phyloP scores from a whole-genome alignment of 2,329 filamentous ascomycete genomes.

The Diaporthe aspalathi region DNA sequence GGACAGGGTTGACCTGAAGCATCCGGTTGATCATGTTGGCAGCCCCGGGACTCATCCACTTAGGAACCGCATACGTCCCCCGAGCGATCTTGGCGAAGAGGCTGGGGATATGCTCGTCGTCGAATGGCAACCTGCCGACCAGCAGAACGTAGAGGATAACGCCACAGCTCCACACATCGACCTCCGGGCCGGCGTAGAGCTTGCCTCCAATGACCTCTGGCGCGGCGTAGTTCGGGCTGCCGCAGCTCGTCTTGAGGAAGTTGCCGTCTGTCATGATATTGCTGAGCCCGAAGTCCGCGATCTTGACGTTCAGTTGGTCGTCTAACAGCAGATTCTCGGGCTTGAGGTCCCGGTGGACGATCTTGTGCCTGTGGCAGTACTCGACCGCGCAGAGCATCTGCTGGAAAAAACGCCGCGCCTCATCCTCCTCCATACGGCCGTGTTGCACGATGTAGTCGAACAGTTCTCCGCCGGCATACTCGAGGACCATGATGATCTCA shows the following conservation, averaged over 20 bases:
- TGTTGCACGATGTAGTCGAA: constrained; percentile 99
- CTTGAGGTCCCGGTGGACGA: constrained; percentile 97
- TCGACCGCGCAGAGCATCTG: constrained; percentile 99
- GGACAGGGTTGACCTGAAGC: constrained; percentile 94
- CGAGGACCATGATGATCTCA: constrained; percentile 99
- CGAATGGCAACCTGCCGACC: constrained; percentile 88
- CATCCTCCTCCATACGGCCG: constrained; percentile 88
- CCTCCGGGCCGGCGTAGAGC: constrained; percentile 95
- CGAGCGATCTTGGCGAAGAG: constrained; percentile 98
- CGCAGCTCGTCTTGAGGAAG: constrained; percentile 98
- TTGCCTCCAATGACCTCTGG: constrained; percentile 98
- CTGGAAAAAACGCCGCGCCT: constrained; percentile 98
- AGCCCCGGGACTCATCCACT: constrained; percentile 89
- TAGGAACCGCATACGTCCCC: constrained; percentile 91
- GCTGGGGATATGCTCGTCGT: constrained; percentile 97
- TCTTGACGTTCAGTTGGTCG: constrained; percentile 97
- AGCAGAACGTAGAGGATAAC: constrained; percentile 89
- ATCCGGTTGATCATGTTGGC: constrained; percentile 87
- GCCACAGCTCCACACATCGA: constrained; percentile 97
- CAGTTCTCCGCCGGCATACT: constrained; percentile 95
- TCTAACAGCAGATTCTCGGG: constrained; percentile 97
- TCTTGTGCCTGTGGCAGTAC: constrained; percentile 98
- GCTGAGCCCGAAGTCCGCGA: constrained; percentile 97
- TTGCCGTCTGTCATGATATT: constrained; percentile 99
- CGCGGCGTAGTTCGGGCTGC: constrained; percentile 97